Evolutionary conservation across 257 asterid genomes (phyloP), one percentile per base, ranked within the genome.

Genomic region (Euphrasia confusa): DNA sequence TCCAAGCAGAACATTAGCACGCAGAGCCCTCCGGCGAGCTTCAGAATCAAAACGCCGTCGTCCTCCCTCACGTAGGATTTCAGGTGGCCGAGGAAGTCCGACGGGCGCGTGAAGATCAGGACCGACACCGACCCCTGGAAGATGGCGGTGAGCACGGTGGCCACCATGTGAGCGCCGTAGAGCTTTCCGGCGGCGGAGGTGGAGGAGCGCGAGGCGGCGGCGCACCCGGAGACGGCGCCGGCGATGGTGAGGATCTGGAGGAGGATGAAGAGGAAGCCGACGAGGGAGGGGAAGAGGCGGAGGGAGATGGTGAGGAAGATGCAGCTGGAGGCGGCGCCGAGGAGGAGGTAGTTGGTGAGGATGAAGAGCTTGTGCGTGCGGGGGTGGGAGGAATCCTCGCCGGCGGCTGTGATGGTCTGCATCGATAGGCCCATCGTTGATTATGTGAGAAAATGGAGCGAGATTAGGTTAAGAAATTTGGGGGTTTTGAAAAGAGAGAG

Each of bases 131-230:
- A 83, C 13, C 97, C 97, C 68, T 90, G 96, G 58, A 90, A 87
- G 52, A 90, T 87, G 50, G 97, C 96, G 0, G 96, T 87, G 9
- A 87, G 79, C 5, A 87, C 96, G 0, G 96, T 85, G 15, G 90
- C 83, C 33, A 82, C 84, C 95, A 85, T 90, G 81, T 88, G 97
- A 1, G 90, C 85, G 18, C 90, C 95, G 67, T 90, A 90, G 81
- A 84, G 69, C 54, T 79, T 83, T 15, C 15, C 50, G 15, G 15
- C 15, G 15, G 15, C 15, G 50, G 50, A 44, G 0, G 81, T 50
- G 24, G 71, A 18, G 60, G 86, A 78, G 15, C 81, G 77, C 11
- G 84, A 81, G 10, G 87, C 89, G 9, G 97, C 87, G 37, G 83
- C 78, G 79, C 95, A 84, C 26, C 96, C 85, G 3, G 81, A 71